These are phyloP conservation scores for Dillenia suffruticosa DNA, from an alignment of 164 flowering plant genomes.

Conservation along the genomic window DNA sequence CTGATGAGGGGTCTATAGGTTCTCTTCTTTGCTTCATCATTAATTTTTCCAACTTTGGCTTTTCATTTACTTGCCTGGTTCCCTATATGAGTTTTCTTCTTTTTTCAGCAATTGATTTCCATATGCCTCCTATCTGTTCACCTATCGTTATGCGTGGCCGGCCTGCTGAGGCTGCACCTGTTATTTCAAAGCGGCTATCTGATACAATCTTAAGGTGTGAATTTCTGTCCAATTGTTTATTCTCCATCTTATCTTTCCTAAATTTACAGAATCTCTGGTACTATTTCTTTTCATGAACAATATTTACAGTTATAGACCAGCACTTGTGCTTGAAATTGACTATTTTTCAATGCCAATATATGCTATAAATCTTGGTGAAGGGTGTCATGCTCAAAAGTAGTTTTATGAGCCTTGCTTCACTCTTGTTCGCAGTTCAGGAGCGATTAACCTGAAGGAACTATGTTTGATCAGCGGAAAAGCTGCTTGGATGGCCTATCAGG, in stretches of 20 bases:
- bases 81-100: not conserved
- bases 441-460: constrained; percentile 79
- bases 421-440: constrained; percentile 64
- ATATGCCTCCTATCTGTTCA: constrained; percentile 97
- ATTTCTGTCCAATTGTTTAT: no score
- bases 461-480: constrained; percentile 83
- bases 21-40: not conserved
- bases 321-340: no score
- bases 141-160: constrained; percentile 90
- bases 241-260: not conserved
- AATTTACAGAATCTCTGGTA: not conserved
- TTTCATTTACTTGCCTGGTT: not conserved
- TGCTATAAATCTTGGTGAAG: no score
- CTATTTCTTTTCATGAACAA: not conserved
- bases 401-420: not conserved
- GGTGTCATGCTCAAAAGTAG: no score
- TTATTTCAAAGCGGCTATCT: constrained; percentile 73
- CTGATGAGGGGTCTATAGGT: constrained; percentile 89
- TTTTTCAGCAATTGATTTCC: constrained; percentile 76
- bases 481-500: constrained; percentile 98
- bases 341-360: no score
- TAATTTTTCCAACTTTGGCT: not conserved
- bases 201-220: constrained; percentile 68
- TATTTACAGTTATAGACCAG: no score
- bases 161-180: constrained; percentile 88